Evolutionary conservation across 129 eudicot species (phyloP).

Genomic region (Cynara cardunculus): DNA sequence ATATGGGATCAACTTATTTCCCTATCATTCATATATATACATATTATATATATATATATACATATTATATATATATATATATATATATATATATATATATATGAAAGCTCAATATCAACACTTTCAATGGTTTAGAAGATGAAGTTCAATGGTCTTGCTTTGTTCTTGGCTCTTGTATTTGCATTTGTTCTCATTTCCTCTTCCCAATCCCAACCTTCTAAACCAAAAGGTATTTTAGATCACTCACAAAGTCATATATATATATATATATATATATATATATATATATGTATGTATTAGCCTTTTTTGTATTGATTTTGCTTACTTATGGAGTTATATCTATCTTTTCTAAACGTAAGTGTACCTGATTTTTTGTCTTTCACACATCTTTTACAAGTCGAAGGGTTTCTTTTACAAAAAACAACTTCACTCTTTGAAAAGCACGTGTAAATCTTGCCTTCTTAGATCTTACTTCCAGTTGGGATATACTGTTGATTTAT

Average conservation of each 20-base stretch:
- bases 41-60: no score
- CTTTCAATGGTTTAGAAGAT: not conserved
- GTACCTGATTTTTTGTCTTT: not conserved
- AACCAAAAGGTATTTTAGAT: not conserved
- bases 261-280: no score
- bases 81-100: no score
- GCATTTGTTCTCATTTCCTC: not conserved
- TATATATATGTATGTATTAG: not conserved
- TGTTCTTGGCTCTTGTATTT: not conserved
- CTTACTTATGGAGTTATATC: not conserved
- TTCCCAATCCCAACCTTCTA: not conserved
- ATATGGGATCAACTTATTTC: no score
- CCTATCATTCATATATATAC: no score
- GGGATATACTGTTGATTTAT: not conserved
- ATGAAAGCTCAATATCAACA: not conserved
- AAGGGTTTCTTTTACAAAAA: not conserved
- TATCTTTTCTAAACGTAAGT: no score
- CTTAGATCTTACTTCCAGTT: not conserved
- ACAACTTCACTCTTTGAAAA: not conserved
- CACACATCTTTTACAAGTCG: not conserved
- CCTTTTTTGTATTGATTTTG: not conserved
- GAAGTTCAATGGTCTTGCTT: not conserved
- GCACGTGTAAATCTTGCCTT: not conserved
- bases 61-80: no score
- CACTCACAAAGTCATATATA: not conserved